Evolutionary conservation across 2,329 filamentous ascomycete species (phyloP).

Genomic region (Fusarium sp.): DNA sequence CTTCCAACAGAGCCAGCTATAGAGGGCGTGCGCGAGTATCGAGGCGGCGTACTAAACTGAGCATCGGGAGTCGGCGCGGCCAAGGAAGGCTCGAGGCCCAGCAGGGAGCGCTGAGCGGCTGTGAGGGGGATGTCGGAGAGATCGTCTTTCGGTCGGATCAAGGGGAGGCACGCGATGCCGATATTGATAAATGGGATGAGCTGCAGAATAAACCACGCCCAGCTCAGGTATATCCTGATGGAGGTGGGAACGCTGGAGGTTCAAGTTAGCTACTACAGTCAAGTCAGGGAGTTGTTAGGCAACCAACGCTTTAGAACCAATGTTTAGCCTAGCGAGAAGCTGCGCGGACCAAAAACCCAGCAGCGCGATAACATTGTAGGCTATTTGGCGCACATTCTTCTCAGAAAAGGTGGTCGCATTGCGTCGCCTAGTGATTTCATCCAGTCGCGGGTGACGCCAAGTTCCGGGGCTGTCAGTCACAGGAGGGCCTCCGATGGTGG

Average conservation of each 20-base stretch:
- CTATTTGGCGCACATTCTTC: conserved; percentile 73
- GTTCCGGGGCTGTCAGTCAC: conserved; percentile 71
- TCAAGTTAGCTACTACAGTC: conserved; percentile 24
- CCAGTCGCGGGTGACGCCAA: conserved; percentile 88
- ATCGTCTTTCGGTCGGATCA: conserved; percentile 75
- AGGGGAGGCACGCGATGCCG: conserved; percentile 71
- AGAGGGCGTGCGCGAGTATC: conserved; percentile 79
- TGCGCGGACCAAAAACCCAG: conserved; percentile 51
- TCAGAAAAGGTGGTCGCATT: conserved; percentile 80
- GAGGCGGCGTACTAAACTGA: conserved; percentile 80
- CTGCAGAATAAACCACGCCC: conserved; percentile 59
- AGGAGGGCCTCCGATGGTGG: conserved; percentile 54
- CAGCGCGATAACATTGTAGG: conserved; percentile 68
- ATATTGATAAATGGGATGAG: conserved; percentile 74
- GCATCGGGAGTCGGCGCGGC: conserved; percentile 71
- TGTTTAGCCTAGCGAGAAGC: conserved; percentile 47
- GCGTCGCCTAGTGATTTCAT: conserved; percentile 84
- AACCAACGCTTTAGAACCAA: conserved; percentile 52
- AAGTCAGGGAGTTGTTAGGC: background rate
- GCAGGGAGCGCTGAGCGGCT: conserved; percentile 73
- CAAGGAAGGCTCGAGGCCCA: conserved; percentile 77
- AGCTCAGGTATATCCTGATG: conserved; percentile 51
- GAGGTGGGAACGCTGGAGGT: conserved; percentile 45
- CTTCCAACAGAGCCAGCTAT: conserved; percentile 68
- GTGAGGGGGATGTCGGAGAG: conserved; percentile 90